These are phyloP conservation scores for Mycena sp. DNA, from an alignment of 1,284 basidiomycete species.

Conservation along the genomic window DNA sequence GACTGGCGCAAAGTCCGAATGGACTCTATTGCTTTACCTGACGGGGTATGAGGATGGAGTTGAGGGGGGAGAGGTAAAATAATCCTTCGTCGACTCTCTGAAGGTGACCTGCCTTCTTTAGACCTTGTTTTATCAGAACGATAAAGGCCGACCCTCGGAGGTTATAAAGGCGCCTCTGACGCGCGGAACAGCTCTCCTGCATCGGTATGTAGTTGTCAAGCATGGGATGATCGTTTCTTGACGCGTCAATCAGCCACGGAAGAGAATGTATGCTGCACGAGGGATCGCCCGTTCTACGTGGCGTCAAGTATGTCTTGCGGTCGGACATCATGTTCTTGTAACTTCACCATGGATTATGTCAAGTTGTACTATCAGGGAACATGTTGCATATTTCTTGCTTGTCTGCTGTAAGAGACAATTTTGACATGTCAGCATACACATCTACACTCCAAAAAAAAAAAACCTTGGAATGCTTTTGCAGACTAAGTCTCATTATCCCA, in stretches of 20 bases:
- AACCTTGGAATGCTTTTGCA: too few relatives aligned
- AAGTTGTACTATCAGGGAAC: too few relatives aligned
- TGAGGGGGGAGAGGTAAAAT: constrained; percentile 73
- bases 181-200: constrained; percentile 76
- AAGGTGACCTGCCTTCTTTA: constrained; percentile 42
- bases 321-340: constrained; percentile 79
- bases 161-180: constrained; percentile 67
- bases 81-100: background rate
- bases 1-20: constrained; percentile 73
- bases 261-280: constrained; percentile 83
- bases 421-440: too few relatives aligned
- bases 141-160: constrained; percentile 59
- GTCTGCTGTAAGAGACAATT: too few relatives aligned
- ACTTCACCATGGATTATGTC: too few relatives aligned
- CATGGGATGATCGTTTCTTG: background rate
- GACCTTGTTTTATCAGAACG: constrained; percentile 78
- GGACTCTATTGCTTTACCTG: constrained; percentile 85
- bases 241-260: constrained; percentile 62
- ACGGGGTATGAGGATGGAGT: constrained; percentile 78
- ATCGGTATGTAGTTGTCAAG: constrained; percentile 58
- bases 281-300: constrained; percentile 72
- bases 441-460: too few relatives aligned
- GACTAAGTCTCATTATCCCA: too few relatives aligned
- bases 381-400: too few relatives aligned
- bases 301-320: constrained; percentile 81